Evolutionary conservation across 2,329 filamentous ascomycete genomes (phyloP), one percentile per base, ranked within the genome.

Genomic region (Coniochaeta sp.): DNA sequence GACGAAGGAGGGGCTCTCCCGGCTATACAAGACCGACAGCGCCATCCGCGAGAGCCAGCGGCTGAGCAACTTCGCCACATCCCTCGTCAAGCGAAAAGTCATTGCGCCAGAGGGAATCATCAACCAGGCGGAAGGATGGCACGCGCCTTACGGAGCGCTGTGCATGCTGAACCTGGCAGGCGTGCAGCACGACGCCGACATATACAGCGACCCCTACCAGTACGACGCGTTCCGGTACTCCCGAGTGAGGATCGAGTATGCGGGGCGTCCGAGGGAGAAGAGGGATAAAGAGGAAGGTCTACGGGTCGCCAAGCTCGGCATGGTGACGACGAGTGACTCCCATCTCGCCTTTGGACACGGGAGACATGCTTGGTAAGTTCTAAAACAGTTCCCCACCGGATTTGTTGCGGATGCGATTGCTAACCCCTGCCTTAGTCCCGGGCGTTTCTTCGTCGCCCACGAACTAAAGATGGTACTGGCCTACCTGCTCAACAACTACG

Each of bases 281-380:
- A 64, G 63, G 48, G 63, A 60, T 22, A 35, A 55, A 1, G 65
- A 63, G 3, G 65, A 67, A 12, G 62, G 59, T 0, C 55, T 74
- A 42, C 60, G 58, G 38, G 59, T 63, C 14, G 72, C 70, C 40
- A 70, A 74, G 61, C 56, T 74, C 14, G 72, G 76, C 3, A 73
- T 83, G 67, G 75, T 81, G 12, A 77, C 76, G 5, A 81, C 79
- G 2, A 75, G 73, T 31, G 67, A 74, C 32, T 61, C 65, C 7
- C 75, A 79, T 56, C 60, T 82, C 18, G 67, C 75, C 0, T 84
- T 83, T 61, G 79, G 81, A 0, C 77, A 82, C 54, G 81, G 81
- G 7, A 67, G 74, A 55, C 78, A 83, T 60, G 76, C 74, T 2
- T 77, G 61, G 68, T 70, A 51, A 54, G 66, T 59, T 54, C 18